Base-by-base conservation (phyloP, 805 yeast genomes). In the Zygoascus tannicola region DNA sequence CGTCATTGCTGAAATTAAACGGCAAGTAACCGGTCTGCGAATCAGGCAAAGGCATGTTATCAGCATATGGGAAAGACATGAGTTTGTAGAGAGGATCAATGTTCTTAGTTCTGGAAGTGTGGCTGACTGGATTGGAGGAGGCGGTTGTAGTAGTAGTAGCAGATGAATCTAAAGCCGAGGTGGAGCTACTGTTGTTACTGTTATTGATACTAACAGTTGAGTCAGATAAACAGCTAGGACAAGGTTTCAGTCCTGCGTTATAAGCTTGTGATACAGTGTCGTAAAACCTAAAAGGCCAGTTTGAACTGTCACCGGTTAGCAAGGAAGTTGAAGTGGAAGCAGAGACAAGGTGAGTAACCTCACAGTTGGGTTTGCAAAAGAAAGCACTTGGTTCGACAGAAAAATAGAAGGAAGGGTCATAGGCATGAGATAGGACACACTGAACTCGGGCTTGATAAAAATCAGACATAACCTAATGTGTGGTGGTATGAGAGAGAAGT, bases 301-400 rank as follows among this genome's bases (percentile, higher is more conserved):
- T 63, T 22, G 64, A 63, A 22, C 12, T 7, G 30, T 26, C 30
- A 26, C 12, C 12, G 30, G 30, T 26, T 22, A 22, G 18, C 40
- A 37, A 10, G 3, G 32, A 21, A 4, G 40, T 22, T 12, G 19
- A 16, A 7, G 21, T 37, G 40, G 40, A 14, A 35, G 22, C 22
- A 21, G 68, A 66, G 33, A 69, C 62, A 10, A 65, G 56, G 14
- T 28, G 22, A 61, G 30, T 12, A n/a, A 23, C 37, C 10, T 36
- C 39, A 59, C 88, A 81, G 54, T 76, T 80, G 4, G 88, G 86
- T 40, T 85, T 75, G 52, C 87, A 81, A 41, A 74, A 71, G n/a
- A 54, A 51, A 44, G 65, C 64, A 46, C 64, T 64, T 5, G 30
- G 30, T 16, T 46, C 23, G 32, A 43, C 22, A 52, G 77, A 69